phyloP scores from a whole-genome alignment of 306 rosid species.

The Oxytropis ochrocephala region DNA sequence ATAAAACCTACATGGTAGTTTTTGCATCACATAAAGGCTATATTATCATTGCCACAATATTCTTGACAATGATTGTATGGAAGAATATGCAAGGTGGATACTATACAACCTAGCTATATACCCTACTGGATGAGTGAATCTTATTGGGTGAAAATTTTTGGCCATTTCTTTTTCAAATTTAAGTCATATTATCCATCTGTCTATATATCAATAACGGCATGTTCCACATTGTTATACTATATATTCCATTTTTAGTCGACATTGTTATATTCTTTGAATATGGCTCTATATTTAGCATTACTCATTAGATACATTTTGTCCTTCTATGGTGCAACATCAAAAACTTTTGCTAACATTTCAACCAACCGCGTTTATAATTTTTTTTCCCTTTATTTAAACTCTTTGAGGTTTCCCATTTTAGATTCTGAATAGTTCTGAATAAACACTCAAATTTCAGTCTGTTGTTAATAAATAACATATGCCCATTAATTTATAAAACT shows the following conservation, averaged over 20 bases:
- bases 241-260: neutral
- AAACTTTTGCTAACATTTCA: slow-evolving; percentile 8
- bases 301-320: neutral
- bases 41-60: no score
- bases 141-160: neutral
- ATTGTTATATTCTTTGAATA: neutral
- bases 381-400: neutral
- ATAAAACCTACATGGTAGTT: no score
- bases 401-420: neutral
- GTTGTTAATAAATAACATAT: no score
- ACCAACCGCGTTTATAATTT: neutral
- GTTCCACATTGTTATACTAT: neutral
- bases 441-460: no score
- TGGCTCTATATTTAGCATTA: neutral
- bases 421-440: no score
- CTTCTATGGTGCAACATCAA: neutral
- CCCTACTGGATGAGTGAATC: no score
- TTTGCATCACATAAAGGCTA: no score
- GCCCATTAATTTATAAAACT: no score
- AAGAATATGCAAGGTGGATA: neutral
- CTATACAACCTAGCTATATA: neutral
- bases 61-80: neutral
- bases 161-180: slow-evolving; percentile 11
- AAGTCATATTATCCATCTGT: neutral
- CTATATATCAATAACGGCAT: neutral